Conservation (phyloP, 2,329 filamentous ascomycete species). For the Knufia fluminis region DNA sequence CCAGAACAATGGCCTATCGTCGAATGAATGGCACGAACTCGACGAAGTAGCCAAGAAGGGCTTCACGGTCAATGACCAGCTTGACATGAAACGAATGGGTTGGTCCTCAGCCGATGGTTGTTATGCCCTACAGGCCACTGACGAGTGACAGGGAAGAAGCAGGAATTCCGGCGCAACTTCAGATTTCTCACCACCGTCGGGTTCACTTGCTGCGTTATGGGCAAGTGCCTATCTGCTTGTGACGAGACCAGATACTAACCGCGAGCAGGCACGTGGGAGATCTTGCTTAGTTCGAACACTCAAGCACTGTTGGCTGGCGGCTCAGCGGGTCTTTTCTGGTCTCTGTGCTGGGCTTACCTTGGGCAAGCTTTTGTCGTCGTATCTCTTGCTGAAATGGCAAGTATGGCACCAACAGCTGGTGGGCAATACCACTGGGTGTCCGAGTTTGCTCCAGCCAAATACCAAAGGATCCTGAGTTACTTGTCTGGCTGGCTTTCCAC, state of each 20-base stretch:
- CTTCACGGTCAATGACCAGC: conserved; percentile 27
- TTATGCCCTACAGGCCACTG: neutral
- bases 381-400: conserved; percentile 6
- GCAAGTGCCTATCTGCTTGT: too few relatives aligned
- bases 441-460: conserved; percentile 41
- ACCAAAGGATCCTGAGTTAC: conserved; percentile 49
- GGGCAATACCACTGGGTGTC: conserved; percentile 53
- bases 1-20: too few relatives aligned
- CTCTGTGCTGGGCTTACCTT: conserved; percentile 2
- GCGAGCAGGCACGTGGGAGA: conserved; percentile 11
- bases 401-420: conserved; percentile 21
- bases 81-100: conserved; percentile 43
- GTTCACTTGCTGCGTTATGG: conserved; percentile 9
- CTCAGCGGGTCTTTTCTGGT: conserved; percentile 8
- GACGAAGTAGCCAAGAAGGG: neutral
- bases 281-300: conserved; percentile 7
- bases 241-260: too few relatives aligned
- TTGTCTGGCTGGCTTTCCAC: conserved; percentile 22
- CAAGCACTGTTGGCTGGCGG: conserved; percentile 4
- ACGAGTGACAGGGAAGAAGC: too few relatives aligned
- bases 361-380: conserved; percentile 6
- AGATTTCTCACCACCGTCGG: conserved; percentile 10
- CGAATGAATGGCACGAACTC: neutral
- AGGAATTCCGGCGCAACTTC: conserved; percentile 5
- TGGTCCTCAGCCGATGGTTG: conserved; percentile 24